phyloP scores from a whole-genome alignment of 495 filamentous ascomycete genomes.

The Evernia prunastri region DNA sequence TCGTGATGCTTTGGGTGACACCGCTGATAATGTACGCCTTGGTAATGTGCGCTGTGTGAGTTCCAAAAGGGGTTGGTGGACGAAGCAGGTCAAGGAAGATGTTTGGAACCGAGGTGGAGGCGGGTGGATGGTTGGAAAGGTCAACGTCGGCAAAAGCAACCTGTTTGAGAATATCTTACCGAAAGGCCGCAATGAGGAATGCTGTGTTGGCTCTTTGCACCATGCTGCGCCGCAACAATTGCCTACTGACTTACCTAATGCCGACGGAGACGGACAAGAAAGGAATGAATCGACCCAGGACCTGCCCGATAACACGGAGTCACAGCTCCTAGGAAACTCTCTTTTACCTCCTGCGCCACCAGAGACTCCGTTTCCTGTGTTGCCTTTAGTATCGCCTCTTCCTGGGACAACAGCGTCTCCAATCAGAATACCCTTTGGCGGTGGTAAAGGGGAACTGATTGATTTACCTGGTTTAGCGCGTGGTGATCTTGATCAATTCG shows the following conservation, averaged over 20 bases:
- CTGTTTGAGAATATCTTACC: slow-evolving; percentile 82
- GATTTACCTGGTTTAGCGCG: slow-evolving; percentile 84
- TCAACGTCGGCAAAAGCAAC: slow-evolving; percentile 93
- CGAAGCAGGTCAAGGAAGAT: slow-evolving; percentile 72
- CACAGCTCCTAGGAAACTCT: slow-evolving; percentile 20
- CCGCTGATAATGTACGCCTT: slow-evolving; percentile 57
- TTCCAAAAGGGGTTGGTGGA: slow-evolving; percentile 82
- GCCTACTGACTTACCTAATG: background rate
- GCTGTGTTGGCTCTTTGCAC: slow-evolving; percentile 13
- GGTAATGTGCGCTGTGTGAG: slow-evolving; percentile 83
- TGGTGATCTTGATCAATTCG: slow-evolving; percentile 59
- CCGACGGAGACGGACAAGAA: background rate
- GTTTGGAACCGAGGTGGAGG: slow-evolving; percentile 75
- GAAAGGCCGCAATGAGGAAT: slow-evolving; percentile 48
- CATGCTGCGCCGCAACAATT: slow-evolving; percentile 8
- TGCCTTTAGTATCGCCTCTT: slow-evolving; percentile 77
- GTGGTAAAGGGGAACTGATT: slow-evolving; percentile 82
- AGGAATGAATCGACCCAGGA: background rate
- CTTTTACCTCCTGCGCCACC: slow-evolving; percentile 69
- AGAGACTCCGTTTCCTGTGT: slow-evolving; percentile 66
- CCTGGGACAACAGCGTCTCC: slow-evolving; percentile 93
- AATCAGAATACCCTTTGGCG: slow-evolving; percentile 81
- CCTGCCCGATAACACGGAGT: background rate
- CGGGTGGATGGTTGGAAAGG: slow-evolving; percentile 96
- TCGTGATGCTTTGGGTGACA: slow-evolving; percentile 58